Evolutionary conservation across 257 asterid species (phyloP), one percentile per base, ranked within the genome.

Genomic region (Haberlea rhodopensis): DNA sequence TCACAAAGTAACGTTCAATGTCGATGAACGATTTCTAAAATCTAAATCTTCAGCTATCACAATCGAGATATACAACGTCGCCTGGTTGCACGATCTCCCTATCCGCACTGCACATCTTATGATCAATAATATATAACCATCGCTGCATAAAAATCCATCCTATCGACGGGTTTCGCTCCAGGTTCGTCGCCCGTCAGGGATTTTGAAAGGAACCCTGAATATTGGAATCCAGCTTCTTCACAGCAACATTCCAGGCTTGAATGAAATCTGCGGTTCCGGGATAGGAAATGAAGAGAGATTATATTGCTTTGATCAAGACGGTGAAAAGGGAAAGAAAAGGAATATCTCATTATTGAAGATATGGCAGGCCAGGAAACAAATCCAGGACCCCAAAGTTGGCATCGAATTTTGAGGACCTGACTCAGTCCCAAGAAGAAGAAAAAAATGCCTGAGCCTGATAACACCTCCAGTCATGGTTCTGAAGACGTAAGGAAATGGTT

Each of bases 31-130:
- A 7, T 78, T 79, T 28, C 79, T 82, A 18, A 75, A 27, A n/a
- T 65, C 77, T 6, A 82, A 71, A 46, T 4, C 71, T 3, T 52
- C 87, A 0, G 57, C 58, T 0, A 8, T 82, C 40, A 69, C 66
- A 2, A 61, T 82, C 6, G 84, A 73, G 65, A 75, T 82, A 69
- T 82, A 76, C 27, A 82, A 79, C 2, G 78, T 79, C 6, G 84
- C 82, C 0, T 82, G 84, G 84, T 62, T 82, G 51, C 82, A 84
- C 0, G 87, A 82, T 68, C 73, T 76, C 5, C 87, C 87, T 6
- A 76, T 82, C 3, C 84, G 87, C 29, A 79, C 80, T 1, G 60
- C 82, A 0, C 67, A 60, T 6, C 75, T 82, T 25, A 28, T 61
- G 29, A 65, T 82, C 62, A 69, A 67, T 40, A 71, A 67, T 8